Conservation (phyloP, 495 filamentous ascomycete genomes). For the Hyaloscypha finlandica region DNA sequence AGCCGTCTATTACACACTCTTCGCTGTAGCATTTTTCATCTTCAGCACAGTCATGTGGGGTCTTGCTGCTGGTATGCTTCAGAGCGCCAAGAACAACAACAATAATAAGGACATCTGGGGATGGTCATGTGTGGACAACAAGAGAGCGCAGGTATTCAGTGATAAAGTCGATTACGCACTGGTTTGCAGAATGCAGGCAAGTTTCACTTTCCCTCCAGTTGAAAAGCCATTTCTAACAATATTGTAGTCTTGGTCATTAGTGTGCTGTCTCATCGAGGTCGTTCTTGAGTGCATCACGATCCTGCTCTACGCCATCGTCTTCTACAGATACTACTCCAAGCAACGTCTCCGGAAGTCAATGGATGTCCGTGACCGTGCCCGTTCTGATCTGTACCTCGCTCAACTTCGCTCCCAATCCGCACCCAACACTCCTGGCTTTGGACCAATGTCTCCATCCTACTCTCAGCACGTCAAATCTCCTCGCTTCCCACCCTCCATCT, state of each 20-base stretch:
- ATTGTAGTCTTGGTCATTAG: constrained; percentile 84
- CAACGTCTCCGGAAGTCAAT: constrained; percentile 92
- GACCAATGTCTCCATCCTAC: constrained; percentile 42
- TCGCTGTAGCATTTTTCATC: constrained; percentile 89
- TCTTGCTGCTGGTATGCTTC: constrained; percentile 79
- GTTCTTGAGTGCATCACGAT: constrained; percentile 91
- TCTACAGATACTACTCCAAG: constrained; percentile 97
- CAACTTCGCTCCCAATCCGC: constrained; percentile 91
- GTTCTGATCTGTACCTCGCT: constrained; percentile 92
- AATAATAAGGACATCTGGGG: constrained; percentile 90
- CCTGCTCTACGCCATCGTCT: constrained; percentile 86
- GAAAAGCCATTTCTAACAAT: constrained; percentile 31
- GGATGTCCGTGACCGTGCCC: constrained; percentile 91
- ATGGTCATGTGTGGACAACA: constrained; percentile 92
- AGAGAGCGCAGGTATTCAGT: constrained; percentile 69
- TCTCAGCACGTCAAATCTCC: constrained; percentile 52
- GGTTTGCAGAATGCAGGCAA: constrained; percentile 91
- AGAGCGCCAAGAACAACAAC: constrained; percentile 70
- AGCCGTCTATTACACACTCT: constrained; percentile 89
- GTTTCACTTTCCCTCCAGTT: constrained; percentile 27
- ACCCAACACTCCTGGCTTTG: constrained; percentile 90
- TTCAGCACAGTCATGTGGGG: constrained; percentile 95
- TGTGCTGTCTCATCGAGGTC: constrained; percentile 97
- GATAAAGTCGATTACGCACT: constrained; percentile 84
- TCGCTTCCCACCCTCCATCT: constrained; percentile 51